Base-by-base conservation (phyloP, 2,329 filamentous ascomycete species). In the Cercospora sojina region DNA sequence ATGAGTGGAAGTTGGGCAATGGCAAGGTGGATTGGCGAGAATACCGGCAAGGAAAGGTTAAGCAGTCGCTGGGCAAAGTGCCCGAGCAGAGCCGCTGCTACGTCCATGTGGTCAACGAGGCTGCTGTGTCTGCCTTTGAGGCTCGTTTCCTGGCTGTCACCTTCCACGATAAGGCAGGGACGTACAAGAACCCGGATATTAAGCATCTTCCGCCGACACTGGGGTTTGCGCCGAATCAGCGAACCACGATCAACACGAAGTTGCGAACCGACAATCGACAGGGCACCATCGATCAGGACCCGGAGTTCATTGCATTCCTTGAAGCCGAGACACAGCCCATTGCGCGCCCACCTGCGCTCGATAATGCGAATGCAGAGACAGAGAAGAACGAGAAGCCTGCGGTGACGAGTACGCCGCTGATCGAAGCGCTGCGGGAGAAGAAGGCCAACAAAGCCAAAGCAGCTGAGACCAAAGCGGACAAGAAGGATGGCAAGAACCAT, bases 241-340 rank as follows among this genome's bases (percentile, higher is more conserved):
- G 93, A 74, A 86, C 92, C 1, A 92, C 94, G 1, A 47, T 75
- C 60, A 87, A 87, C 66, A 86, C 84, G 38, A 92, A 91, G 77
- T 87, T 87, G 59, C 88, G 92, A 35, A 87, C 88, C 62, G 95
- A 99, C 81, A 88, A 88, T 62, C 89, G 93, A 13, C 92, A 97
- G 77, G 95, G 94, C 62, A 97, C 93, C 3, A 98, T 99, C 71
- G 95, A 99, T 74, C 93, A 97, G 77, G 95, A 99, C 75, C 88
- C 92, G 0, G 95, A 98, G 73, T 99, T 97, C 74, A 96, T 97
- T 82, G 88, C 89, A 27, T 99, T 98, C 77, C 85, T 99, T 7
- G 91, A 96, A 77, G 90, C 87, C 62, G 85, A 98, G 56, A 96
- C 93, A 1, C 92, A 96, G 72, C 87, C 86, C 2, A 83, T 87